Percentiles rank a stretch among this genome's conserved stretches.
Evolutionary conservation across 176 grass and related monocot genomes (phyloP).

Genomic region (Phyllostachys edulis): DNA sequence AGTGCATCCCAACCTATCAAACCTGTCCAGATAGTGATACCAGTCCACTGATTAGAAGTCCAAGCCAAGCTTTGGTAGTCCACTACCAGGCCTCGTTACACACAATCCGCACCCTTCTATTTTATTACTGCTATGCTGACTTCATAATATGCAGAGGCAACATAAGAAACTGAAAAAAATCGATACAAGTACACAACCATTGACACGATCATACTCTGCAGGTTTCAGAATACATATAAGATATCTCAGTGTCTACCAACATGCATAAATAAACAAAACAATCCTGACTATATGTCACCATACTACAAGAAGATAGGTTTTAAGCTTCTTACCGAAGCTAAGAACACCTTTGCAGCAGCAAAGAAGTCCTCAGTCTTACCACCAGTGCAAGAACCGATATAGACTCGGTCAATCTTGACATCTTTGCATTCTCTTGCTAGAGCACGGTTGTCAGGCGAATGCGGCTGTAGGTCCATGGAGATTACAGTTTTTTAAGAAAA

Average conservation of each 20-base stretch:
- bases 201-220: background rate
- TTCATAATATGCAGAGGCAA: background rate
- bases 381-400: constrained; percentile 98
- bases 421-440: constrained; percentile 96
- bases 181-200: background rate
- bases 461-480: constrained; percentile 55
- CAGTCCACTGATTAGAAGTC: background rate
- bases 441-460: constrained; percentile 95
- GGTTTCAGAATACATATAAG: background rate
- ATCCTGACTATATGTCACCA: background rate
- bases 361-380: constrained; percentile 94
- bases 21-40: background rate
- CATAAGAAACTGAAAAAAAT: background rate
- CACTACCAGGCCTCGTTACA: background rate
- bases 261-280: background rate
- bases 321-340: constrained; percentile 73
- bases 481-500: background rate
- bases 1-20: background rate
- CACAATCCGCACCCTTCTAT: background rate
- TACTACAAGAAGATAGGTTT: constrained; percentile 14
- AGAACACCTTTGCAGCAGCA: constrained; percentile 87
- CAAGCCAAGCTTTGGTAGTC: background rate
- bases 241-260: background rate
- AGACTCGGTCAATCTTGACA: constrained; percentile 89
- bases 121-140: background rate